phyloP scores from a whole-genome alignment of 129 eudicot species.

The Flaveria bidentis region DNA sequence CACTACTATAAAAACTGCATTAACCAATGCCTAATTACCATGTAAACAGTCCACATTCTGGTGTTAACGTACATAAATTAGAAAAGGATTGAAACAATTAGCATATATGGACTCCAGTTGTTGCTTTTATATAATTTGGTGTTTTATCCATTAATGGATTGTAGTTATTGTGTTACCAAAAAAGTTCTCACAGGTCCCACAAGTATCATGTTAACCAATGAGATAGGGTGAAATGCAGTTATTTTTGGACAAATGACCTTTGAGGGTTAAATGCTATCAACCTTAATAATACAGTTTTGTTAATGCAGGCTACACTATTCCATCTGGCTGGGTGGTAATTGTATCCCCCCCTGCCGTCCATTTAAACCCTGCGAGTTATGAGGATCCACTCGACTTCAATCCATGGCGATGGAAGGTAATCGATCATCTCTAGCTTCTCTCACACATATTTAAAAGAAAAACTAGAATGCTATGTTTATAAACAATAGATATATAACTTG shows the following conservation, averaged over 20 bases:
- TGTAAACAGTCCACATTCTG: too few relatives aligned
- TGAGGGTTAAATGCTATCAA: background rate
- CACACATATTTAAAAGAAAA: background rate
- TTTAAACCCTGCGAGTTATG: conserved; percentile 55
- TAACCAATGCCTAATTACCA: too few relatives aligned
- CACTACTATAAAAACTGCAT: too few relatives aligned
- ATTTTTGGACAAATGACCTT: too few relatives aligned
- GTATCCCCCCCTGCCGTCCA: conserved; percentile 91
- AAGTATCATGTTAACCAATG: background rate
- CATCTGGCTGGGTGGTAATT: conserved; percentile 85
- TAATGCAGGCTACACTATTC: conserved; percentile 69
- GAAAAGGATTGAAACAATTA: too few relatives aligned
- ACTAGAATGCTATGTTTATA: background rate
- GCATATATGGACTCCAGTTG: too few relatives aligned
- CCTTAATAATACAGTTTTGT: background rate
- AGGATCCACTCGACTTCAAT: conserved; percentile 72
- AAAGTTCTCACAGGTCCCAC: too few relatives aligned
- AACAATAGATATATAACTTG: background rate
- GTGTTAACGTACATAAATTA: too few relatives aligned
- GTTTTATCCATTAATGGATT: background rate
- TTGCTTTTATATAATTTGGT: background rate
- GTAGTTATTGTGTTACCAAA: background rate
- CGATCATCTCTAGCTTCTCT: background rate
- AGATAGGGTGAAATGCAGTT: background rate
- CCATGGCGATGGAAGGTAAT: conserved; percentile 88